A percentile compares a stretch with the other conserved stretches of the same genome.
phyloP scores from a whole-genome alignment of 805 yeast genomes.

The Candida khao-thaluensis region DNA sequence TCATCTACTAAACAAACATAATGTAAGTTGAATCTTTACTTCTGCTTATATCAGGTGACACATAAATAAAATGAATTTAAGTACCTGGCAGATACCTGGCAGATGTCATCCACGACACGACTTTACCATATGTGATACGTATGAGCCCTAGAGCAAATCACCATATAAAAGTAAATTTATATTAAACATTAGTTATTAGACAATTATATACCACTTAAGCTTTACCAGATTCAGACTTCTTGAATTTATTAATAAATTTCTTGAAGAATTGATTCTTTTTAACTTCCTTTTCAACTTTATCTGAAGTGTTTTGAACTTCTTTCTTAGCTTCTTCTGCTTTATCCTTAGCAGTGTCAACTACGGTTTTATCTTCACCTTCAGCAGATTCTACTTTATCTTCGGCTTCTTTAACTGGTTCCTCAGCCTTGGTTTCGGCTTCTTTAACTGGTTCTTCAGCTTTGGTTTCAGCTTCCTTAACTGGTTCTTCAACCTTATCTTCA shows the following conservation, averaged over 20 bases:
- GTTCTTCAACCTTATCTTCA: constrained; percentile 5
- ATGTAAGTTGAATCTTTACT: too few species aligned
- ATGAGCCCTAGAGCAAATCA: too few species aligned
- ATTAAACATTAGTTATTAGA: constrained; percentile 7
- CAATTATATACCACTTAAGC: constrained; percentile 10
- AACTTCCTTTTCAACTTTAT: constrained; percentile 30
- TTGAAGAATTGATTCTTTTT: constrained; percentile 39
- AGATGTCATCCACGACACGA: too few species aligned
- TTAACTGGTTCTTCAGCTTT: constrained; percentile 7
- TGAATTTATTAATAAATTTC: constrained; percentile 36
- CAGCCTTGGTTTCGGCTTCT: constrained; percentile 11
- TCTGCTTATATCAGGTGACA: too few species aligned
- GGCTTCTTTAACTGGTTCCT: constrained; percentile 8
- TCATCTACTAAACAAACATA: too few species aligned
- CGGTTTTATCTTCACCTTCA: constrained; percentile 2
- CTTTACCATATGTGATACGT: too few species aligned
- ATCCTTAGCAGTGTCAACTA: constrained; percentile 10
- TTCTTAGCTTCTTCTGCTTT: constrained; percentile 28
- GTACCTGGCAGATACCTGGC: too few species aligned
- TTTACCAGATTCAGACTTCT: constrained; percentile 22
- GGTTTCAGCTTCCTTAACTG: constrained; percentile 7
- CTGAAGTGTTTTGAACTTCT: constrained; percentile 26
- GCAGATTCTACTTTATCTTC: constrained; percentile 7
- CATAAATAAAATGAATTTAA: too few species aligned
- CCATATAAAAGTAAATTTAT: too few species aligned